Conservation (phyloP, 306 rosid genomes). For the Oxytropis ochrocephala region DNA sequence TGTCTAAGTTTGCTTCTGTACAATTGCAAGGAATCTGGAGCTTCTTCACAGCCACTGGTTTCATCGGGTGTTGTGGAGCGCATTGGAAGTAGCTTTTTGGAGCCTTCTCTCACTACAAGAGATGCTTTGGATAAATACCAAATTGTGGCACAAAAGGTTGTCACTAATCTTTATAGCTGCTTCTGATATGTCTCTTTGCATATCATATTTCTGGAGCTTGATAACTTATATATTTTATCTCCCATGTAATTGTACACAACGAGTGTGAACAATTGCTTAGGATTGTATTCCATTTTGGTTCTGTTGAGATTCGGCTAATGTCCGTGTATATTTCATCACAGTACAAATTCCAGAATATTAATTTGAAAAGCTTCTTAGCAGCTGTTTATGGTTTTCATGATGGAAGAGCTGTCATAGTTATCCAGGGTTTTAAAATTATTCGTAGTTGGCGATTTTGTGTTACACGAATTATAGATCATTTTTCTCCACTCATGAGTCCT, state of each 20-base stretch:
- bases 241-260: background rate
- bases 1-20: constrained; percentile 21
- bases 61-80: constrained; percentile 68
- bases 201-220: background rate
- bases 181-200: background rate
- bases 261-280: background rate
- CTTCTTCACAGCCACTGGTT: constrained; percentile 56
- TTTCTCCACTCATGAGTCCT: background rate
- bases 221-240: background rate
- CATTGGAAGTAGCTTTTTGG: constrained; percentile 62
- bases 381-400: background rate
- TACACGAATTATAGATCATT: background rate
- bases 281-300: background rate
- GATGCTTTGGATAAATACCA: constrained; percentile 92
- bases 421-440: background rate
- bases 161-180: background rate
- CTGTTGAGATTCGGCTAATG: background rate
- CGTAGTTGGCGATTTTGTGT: background rate
- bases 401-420: constrained; percentile 1
- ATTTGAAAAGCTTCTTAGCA: background rate
- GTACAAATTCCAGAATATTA: background rate
- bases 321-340: background rate
- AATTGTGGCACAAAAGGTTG: constrained; percentile 86
- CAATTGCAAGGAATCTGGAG: constrained; percentile 71
- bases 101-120: constrained; percentile 77